Evolutionary conservation across 2,329 filamentous ascomycete genomes (phyloP).

Genomic region (Aspergillus sp.): DNA sequence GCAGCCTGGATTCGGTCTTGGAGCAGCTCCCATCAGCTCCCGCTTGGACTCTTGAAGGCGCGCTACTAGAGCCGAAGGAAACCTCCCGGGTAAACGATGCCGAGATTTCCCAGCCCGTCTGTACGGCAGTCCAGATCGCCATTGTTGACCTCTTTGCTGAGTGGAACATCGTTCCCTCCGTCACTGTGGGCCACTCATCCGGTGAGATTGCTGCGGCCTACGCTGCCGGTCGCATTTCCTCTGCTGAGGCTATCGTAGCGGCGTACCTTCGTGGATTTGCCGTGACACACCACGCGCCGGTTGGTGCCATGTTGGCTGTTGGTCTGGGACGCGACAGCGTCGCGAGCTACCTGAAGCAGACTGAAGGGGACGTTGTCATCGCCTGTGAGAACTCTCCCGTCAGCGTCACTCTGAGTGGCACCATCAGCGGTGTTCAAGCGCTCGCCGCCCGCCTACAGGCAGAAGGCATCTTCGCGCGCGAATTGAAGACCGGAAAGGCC

Average conservation of each 20-base stretch:
- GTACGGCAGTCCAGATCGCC: constrained; percentile 31
- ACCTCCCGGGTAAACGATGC: constrained; percentile 15
- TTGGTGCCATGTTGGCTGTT: constrained; percentile 13
- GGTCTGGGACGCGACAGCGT: constrained; percentile 8
- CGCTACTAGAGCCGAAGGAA: not conserved
- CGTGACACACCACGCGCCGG: not conserved
- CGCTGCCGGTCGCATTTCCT: constrained; percentile 11
- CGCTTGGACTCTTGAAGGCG: constrained; percentile 7
- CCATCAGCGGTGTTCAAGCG: constrained; percentile 19
- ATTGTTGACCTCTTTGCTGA: constrained; percentile 24
- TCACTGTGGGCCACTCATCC: constrained; percentile 27
- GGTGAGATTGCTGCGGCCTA: constrained; percentile 37
- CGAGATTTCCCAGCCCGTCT: constrained; percentile 25
- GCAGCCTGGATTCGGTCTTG: not conserved
- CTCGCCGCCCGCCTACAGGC: constrained; percentile 15
- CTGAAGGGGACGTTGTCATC: constrained; percentile 21
- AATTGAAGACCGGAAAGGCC: constrained; percentile 24
- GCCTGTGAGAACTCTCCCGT: constrained; percentile 27
- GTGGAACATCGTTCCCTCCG: constrained; percentile 17
- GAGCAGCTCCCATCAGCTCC: not conserved
- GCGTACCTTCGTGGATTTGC: constrained; percentile 1
- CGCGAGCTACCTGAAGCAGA: constrained; percentile 16
- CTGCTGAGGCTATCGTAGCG: not conserved
- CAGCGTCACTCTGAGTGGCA: constrained; percentile 26
- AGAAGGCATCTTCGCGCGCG: constrained; percentile 26